Evolutionary conservation across 768 basidiomycete genomes (phyloP), one percentile per base, ranked within the genome.

Genomic region (Tubosaeta sp.): DNA sequence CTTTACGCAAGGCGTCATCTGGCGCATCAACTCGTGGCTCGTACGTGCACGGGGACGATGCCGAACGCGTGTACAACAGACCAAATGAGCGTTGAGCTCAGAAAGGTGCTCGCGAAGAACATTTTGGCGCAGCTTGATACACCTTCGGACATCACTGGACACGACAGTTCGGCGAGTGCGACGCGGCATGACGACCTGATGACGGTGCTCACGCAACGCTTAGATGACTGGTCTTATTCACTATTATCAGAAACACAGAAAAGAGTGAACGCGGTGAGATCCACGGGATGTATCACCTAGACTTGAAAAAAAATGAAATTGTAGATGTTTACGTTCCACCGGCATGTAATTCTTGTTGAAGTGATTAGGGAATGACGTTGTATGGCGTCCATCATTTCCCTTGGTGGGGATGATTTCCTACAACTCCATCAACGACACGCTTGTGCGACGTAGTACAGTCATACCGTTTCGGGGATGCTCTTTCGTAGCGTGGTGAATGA

Each of bases 21-120:
- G 94, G n/a, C n/a, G n/a, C n/a, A n/a, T n/a, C n/a, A n/a, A n/a
- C n/a, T n/a, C n/a, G n/a, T n/a, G n/a, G n/a, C n/a, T n/a, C n/a
- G n/a, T n/a, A n/a, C n/a, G n/a, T n/a, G n/a, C 1, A 2, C 25
- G 34, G n/a, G 10, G n/a, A 12, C 9, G 8, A 22, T 46, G 32
- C 50, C 58, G 9, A 49, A 35, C 7, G 14, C 25, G 13, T 14
- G 46, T 11, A 22, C 42, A 1, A 19, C 62, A 91, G 92, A 98
- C 71, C 97, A 98, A 84, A 97, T 97, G 95, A 97, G 97, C 68
- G 95, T 98, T 58, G 95, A 98, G 71, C 86, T 98, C 50, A 95
- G 95, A 52, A 98, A 98, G 70, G 90, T 95, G 5, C 82, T 99
- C 41, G 97, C 97, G 1, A 98, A 97, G 83, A 88, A 87, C 62